Base-by-base conservation (phyloP, 2,329 filamentous ascomycete genomes). In the Colletotrichum gigasporum region DNA sequence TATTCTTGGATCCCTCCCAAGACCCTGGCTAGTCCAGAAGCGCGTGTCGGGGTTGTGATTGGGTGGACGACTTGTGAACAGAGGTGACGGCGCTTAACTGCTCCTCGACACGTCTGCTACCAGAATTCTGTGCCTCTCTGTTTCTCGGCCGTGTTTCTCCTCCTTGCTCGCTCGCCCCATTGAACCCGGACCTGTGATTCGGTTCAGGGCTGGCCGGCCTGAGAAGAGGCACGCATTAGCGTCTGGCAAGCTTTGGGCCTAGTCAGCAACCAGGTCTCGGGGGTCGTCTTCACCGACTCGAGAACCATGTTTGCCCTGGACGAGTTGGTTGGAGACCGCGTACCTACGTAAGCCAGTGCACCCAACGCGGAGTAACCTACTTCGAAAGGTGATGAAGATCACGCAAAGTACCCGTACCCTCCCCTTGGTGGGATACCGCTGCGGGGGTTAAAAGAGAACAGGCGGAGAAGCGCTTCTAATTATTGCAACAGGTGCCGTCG, bases 31-130 rank as follows among this genome's bases (percentile, higher is more conserved):
- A 44, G 41, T 51, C n/a, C 28, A 20, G 22, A 37, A 52, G 42
- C 60, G 44, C 53, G 51, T 63, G 37, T 34, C 34, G 45, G 48
- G 63, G 44, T 44, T 50, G 8, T 63, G 65, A 69, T 70, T 70
- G 68, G 68, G 30, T 48, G 41, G 10, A 45, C 35, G 30, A 7
- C 20, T 28, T 62, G 67, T 68, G 63, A 65, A 63, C 18, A 44
- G 56, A 47, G 50, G 50, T 66, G 57, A 45, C 67, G 67, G 68
- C 68, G 68, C 68, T 70, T 70, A 70, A 56, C 24, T 56, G 28
- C 44, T 18, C 26, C 14, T 62, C 56, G 50, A 60, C 42, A n/a
- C n/a, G n/a, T n/a, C n/a, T n/a, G n/a, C 44, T 64, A 26, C 37
- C 53, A 12, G 44, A 28, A 42, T 5, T 34, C 44, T 50, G 55